Evolutionary conservation across 2,329 filamentous ascomycete species (phyloP), one percentile per base, ranked within the genome.

Genomic region (Claviceps maximensis): DNA sequence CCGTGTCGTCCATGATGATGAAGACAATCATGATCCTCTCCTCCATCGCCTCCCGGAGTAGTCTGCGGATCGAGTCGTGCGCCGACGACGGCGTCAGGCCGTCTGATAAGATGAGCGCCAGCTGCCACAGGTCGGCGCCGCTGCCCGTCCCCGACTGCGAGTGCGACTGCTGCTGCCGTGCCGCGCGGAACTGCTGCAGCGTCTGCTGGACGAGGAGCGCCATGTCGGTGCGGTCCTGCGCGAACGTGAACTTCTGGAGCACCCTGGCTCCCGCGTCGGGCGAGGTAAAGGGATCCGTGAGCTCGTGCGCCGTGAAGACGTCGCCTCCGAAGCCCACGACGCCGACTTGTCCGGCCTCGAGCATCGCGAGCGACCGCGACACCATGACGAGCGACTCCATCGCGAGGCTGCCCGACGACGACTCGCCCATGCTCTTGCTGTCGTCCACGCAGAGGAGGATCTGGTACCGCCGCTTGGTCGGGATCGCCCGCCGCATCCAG

Each of bases 11-110:
- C 64, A 98, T 89, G 62, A 99, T 86, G 61, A 98, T 88, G 67
- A 98, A 99, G 6, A 98, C 91, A 57, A 97, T 83, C 88, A 98
- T 96, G 65, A 99, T 94, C 17, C 89, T 78, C 70, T 96, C 88
- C 67, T 96, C 90, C 63, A 89, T 83, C 1, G 93, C 91, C 68
- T 91, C 85, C 10, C 93, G 78, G 12, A 98, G 82, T 23, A 97
- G 76, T 5, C 88, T 76, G 17, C 87, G 79, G 59, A 98, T 90
- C 5, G 80, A 77, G 19, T 89, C 87, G 66, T 97, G 91, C 48
- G 90, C 85, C 1, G 76, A 73, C 40, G 79, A 82, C 51, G 94
- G 89, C 59, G 90, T 96, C 25, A 97, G 81, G 9, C 94, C 93
- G 62, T 99, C 93, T 0, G 88, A 95, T 51, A 99, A 83, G 58